phyloP scores from a whole-genome alignment of 2,329 filamentous ascomycete species.

The Berkeleyomyces rouxiae region DNA sequence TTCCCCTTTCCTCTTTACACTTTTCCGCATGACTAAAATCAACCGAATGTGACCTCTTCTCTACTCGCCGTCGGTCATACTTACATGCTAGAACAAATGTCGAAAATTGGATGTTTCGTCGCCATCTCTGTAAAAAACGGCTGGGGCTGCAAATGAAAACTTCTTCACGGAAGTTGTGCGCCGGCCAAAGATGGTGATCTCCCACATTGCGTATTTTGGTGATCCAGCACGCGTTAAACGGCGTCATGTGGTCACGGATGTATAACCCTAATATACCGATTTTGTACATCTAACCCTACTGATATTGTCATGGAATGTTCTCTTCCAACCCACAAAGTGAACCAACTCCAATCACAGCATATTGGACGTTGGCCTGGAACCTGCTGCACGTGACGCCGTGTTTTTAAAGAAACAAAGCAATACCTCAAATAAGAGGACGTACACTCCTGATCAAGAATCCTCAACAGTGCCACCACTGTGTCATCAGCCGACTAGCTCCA shows the following conservation, averaged over 20 bases:
- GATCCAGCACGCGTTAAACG: too few species aligned
- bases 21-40: constrained; percentile 42
- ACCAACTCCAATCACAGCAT: too few species aligned
- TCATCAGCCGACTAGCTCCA: too few species aligned
- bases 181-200: constrained; percentile 8
- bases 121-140: constrained; percentile 1
- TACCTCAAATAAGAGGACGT: neutral
- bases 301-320: too few species aligned
- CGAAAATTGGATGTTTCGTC: constrained; percentile 6
- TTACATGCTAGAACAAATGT: constrained; percentile 36
- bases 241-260: too few species aligned
- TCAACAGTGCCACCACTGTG: neutral
- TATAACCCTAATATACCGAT: neutral
- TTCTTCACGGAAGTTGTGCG: neutral
- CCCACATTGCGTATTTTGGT: neutral
- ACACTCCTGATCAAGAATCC: too few species aligned
- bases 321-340: too few species aligned
- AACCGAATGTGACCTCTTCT: constrained; percentile 32
- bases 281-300: neutral
- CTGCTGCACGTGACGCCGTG: too few species aligned
- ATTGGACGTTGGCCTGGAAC: too few species aligned
- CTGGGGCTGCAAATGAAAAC: neutral
- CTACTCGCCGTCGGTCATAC: constrained; percentile 41
- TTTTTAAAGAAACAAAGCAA: too few species aligned
- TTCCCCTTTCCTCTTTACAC: constrained; percentile 26